A percentile compares a stretch with the other conserved stretches of the same genome.
Conservation (phyloP, 371 early-diverging fungal species). For the Cokeromyces recurvatus region DNA sequence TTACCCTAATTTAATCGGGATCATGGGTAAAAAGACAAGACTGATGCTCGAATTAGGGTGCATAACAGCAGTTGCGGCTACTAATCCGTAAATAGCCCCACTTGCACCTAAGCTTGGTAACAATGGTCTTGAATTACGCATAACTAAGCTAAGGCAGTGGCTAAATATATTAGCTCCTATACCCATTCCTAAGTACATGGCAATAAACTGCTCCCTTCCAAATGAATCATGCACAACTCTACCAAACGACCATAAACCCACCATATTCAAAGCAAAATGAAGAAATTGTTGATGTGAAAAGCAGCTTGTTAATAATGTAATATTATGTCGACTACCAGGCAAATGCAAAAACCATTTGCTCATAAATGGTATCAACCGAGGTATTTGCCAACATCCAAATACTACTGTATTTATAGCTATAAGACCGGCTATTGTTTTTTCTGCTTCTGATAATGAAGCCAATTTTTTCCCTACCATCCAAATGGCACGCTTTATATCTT, state of each 20-base stretch:
- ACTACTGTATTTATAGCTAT: conserved; percentile 68
- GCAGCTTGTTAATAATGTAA: conserved; percentile 65
- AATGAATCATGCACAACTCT: conserved; percentile 38
- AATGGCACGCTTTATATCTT: conserved; percentile 39
- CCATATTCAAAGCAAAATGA: conserved; percentile 69
- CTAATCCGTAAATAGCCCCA: conserved; percentile 70
- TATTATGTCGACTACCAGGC: conserved; percentile 51
- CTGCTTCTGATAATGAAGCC: conserved; percentile 38
- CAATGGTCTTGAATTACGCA: conserved; percentile 42
- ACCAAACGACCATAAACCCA: conserved; percentile 64
- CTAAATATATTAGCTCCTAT: conserved; percentile 59
- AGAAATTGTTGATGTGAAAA: conserved; percentile 64
- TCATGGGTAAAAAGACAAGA: conserved; percentile 70
- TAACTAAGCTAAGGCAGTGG: conserved; percentile 49
- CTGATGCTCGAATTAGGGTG: conserved; percentile 60
- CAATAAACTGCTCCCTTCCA: conserved; percentile 70
- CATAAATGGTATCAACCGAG: conserved; percentile 62
- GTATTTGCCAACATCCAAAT: conserved; percentile 69
- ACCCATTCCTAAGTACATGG: conserved; percentile 68
- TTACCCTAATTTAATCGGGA: conserved; percentile 61
- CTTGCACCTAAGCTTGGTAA: conserved; percentile 74
- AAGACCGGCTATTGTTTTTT: conserved; percentile 52
- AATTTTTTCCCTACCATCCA: conserved; percentile 39
- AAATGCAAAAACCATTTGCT: conserved; percentile 64
- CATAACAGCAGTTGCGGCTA: conserved; percentile 53